Base-by-base conservation (phyloP, 148 eudicot species). In the Selenicereus undatus region DNA sequence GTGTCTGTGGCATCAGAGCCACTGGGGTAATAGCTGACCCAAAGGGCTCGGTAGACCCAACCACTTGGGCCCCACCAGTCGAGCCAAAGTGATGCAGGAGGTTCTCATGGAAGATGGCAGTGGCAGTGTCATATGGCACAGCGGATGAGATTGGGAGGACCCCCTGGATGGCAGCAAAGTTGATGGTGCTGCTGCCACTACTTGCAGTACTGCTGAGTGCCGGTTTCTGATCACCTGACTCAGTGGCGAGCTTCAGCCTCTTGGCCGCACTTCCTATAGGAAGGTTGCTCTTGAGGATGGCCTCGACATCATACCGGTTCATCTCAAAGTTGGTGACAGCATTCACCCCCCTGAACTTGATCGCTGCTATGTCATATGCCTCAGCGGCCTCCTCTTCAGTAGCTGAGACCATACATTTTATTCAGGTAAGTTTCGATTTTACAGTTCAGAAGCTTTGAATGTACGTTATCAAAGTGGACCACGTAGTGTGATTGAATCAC, bases 311-410 rank as follows among this genome's bases (percentile, higher is more conserved):
- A 14, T 95, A 95, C 0, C 99, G 89, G 81, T 83, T 92, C 97
- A 95, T 95, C 87, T 95, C 99, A 14, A 95, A 95, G 50, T 95
- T 95, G 74, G 99, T 93, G 16, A 95, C 99, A 0, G 97, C 98
- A 24, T 92, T 93, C 42, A 90, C 75, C 0, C 95, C 91, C 52
- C 97, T 75, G 87, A 91, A 93, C 78, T 92, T 89, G 73, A 91
- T 93, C 27, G 98, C 97, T 36, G 98, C 98, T 80, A 92, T 92
- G 86, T 93, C 98, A 56, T 93, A 95, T 16, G 98, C 98, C 87
- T 92, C 95, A 4, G 98, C 97, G 56, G 98, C 97, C 83, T 95
- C 98, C 86, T 93, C 98, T 77, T 95, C 97, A 2, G 99, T 95
- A 35, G 97, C 99, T 95, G 81, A 77, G 17, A 45, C 14, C 45